Base-by-base conservation (phyloP, 2,329 filamentous ascomycete genomes). In the Fusarium bulbicola region DNA sequence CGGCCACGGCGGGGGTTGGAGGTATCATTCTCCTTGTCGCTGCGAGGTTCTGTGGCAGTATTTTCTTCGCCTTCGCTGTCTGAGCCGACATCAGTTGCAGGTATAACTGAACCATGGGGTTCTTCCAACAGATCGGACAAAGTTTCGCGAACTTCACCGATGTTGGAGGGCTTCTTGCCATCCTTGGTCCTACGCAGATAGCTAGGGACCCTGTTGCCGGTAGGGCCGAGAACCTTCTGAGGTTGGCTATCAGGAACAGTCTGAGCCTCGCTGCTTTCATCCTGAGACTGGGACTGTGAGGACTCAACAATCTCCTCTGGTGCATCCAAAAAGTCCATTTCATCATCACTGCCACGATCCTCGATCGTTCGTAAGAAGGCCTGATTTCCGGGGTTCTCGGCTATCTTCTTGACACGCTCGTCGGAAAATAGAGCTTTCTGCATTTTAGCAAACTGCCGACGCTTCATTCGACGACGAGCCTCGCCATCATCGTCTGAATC, bases 361-460 rank as follows among this genome's bases (percentile, higher is more conserved):
- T 97, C 95, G 59, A 99, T 93, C 12, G 94, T 94, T 73, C 91
- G 91, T 75, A 99, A 87, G 84, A 99, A 99, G 1, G 96, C 96
- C 69, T 92, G 89, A 80, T 95, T 95, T 79, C 95, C 95, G 5
- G 93, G 93, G 77, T 97, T 95, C 79, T 94, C 91, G 39, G 94
- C 95, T 71, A 98, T 94, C 81, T 95, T 95, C 79, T 93, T 94
- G 76, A 99, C 90, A 42, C 94, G 94, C 81, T 97, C 95, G 78
- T 98, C 95, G 30, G 93, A 88, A 52, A 97, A 89, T 14, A 99
- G 87, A 12, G 95, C 93, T 80, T 94, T 95, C 63, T 95, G 92
- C 92, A 97, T 97, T 83, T 94, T 93, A 40, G 93, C 93, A 81
- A 97, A 97, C 78, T 98, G 94, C 43, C 92, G 89, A 59, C 94